Percentiles rank a stretch among this genome's conserved stretches.
Evolutionary conservation across 495 filamentous ascomycete genomes (phyloP).

Genomic region (Bombardia bombarda): DNA sequence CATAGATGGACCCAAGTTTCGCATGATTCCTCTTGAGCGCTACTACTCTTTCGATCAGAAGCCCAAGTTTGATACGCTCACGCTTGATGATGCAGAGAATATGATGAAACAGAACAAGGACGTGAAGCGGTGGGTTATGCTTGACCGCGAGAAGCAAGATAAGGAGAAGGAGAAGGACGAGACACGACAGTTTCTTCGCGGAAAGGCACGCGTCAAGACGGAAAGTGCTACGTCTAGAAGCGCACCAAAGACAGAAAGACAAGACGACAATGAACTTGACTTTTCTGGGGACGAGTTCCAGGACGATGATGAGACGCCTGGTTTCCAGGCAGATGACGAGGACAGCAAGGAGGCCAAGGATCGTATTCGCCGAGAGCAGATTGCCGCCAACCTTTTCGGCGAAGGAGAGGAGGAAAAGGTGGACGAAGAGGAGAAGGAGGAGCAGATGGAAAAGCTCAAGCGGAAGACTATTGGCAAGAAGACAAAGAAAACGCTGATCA

Average conservation of each 20-base stretch:
- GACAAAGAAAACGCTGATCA: constrained; percentile 69
- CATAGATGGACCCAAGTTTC: constrained; percentile 58
- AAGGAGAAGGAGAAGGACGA: constrained; percentile 43
- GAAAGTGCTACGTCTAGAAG: constrained; percentile 45
- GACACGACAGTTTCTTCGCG: constrained; percentile 36
- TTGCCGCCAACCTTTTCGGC: constrained; percentile 79
- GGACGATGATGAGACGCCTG: constrained; percentile 81
- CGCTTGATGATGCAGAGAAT: constrained; percentile 78
- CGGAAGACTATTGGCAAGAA: constrained; percentile 62
- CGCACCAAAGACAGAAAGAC: constrained; percentile 41
- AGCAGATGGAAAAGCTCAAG: constrained; percentile 59
- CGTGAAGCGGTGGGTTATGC: constrained; percentile 65
- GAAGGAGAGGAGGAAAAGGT: constrained; percentile 79
- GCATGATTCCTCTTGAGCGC: constrained; percentile 85
- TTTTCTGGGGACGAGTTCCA: constrained; percentile 42
- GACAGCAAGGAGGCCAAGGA: constrained; percentile 81
- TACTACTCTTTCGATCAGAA: constrained; percentile 90
- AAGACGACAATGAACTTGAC: constrained; percentile 52
- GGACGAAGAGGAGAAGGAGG: constrained; percentile 66
- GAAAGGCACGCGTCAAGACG: constrained; percentile 38
- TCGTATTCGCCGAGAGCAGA: constrained; percentile 77
- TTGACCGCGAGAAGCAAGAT: constrained; percentile 46
- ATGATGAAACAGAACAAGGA: constrained; percentile 49
- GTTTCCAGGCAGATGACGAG: constrained; percentile 76
- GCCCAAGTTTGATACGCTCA: constrained; percentile 70